phyloP scores from a whole-genome alignment of 345 rosid genomes.

The Aethionema arabicum region DNA sequence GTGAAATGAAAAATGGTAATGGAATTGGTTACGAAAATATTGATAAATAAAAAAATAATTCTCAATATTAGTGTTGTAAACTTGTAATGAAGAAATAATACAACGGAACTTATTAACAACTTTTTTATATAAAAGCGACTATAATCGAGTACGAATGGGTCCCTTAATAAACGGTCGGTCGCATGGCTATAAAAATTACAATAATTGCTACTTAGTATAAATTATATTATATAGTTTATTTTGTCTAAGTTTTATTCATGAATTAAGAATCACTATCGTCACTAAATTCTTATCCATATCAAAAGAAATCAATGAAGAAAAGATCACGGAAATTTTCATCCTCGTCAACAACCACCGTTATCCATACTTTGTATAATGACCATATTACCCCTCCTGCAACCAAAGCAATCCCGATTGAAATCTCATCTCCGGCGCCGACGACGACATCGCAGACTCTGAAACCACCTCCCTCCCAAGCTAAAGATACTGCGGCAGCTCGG shows the following conservation, averaged over 20 bases:
- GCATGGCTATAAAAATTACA: neutral
- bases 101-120: constrained; percentile 14
- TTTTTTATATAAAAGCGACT: constrained; percentile 8
- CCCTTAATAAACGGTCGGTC: constrained; percentile 33
- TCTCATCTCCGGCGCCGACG: constrained; percentile 27
- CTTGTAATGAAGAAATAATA: constrained; percentile 11
- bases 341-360: constrained; percentile 42
- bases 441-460: too few species aligned
- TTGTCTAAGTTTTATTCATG: neutral
- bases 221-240: neutral
- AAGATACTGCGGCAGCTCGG: constrained; percentile 48
- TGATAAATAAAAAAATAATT: constrained; percentile 10
- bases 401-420: constrained; percentile 39
- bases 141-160: constrained; percentile 22
- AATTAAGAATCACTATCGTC: constrained; percentile 26
- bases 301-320: constrained; percentile 21
- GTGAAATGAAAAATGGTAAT: constrained; percentile 13
- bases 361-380: constrained; percentile 43
- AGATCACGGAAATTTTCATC: constrained; percentile 38
- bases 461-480: constrained; percentile 26
- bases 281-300: constrained; percentile 1
- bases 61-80: constrained; percentile 24
- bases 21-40: constrained; percentile 14
- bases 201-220: neutral
- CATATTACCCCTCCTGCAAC: constrained; percentile 34